Base-by-base conservation (phyloP, 1,139 yeast species). In the Sugiyamaella paludigena region DNA sequence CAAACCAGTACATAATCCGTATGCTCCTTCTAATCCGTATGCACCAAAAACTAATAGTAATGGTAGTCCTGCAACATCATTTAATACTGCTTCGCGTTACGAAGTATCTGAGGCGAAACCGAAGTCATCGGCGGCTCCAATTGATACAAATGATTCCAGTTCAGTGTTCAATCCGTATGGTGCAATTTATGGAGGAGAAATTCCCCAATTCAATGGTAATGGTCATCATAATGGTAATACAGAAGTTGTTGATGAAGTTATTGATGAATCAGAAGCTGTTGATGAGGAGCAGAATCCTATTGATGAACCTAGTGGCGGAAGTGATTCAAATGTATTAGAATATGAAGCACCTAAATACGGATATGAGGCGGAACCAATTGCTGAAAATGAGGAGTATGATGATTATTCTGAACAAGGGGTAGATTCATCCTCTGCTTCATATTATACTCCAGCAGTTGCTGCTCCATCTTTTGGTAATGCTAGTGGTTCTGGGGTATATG, bases 341-440 rank as follows among this genome's bases (percentile, higher is more conserved):
- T 58, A 58, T 28, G 64, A 54, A 36, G 48, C 57, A 2, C 59
- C 61, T 7, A 42, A 52, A 1, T 58, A 55, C 33, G 60, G 60
- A 12, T 51, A 48, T 45, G 59, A 56, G 32, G 45, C 57, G 4
- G 56, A 53, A 29, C 36, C 45, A n/a, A 29, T 42, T 29, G 41
- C 40, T 16, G 55, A 52, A 26, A 50, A 47, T 9, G 52, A 48
- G 7, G 29, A 16, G 1, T 40, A 28, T 13, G 50, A 41, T 19
- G 24, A 19, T 19, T 19, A 19, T 19, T 19, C 24, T 19, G 24
- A 19, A 19, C 24, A 19, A 19, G 24, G 24, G 5, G 24, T 5
- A 19, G 24, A 19, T 19, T 19, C 24, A 4, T 19, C 24, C 24
- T 19, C 24, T 19, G 24, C 24, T 19, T 19, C 24, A 19, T 42